Percentiles rank a stretch among this genome's conserved stretches.
phyloP scores from a whole-genome alignment of 2,329 filamentous ascomycete genomes.

The Alternaria sp. region DNA sequence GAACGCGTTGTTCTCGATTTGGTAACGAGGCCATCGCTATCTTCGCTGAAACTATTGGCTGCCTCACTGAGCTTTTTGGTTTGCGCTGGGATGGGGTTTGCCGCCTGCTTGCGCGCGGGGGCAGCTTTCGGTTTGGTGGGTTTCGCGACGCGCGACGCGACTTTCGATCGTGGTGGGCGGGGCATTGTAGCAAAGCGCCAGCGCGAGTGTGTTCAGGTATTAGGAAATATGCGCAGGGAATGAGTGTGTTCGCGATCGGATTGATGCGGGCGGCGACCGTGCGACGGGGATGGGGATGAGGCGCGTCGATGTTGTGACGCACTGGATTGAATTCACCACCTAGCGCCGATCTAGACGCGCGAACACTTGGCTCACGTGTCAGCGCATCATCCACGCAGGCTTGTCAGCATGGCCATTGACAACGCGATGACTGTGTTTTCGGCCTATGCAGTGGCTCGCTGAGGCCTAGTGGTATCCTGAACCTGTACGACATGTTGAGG shows the following conservation, averaged over 20 bases:
- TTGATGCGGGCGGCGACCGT: slow-evolving; percentile 7
- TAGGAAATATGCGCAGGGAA: slow-evolving; percentile 8
- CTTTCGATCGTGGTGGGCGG: slow-evolving; percentile 46
- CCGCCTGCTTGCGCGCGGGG: slow-evolving; percentile 24
- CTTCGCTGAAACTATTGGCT: slow-evolving; percentile 41
- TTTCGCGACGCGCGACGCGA: slow-evolving; percentile 45
- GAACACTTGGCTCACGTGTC: slow-evolving; percentile 17
- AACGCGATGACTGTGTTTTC: background rate
- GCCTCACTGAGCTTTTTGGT: slow-evolving; percentile 20
- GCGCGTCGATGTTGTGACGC: slow-evolving; percentile 21
- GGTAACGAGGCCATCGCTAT: slow-evolving; percentile 46
- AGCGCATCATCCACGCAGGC: background rate
- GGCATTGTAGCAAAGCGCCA: slow-evolving; percentile 36
- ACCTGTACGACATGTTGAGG: background rate
- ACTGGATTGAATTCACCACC: slow-evolving; percentile 19
- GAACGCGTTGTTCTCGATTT: slow-evolving; percentile 30
- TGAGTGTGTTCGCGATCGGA: slow-evolving; percentile 4
- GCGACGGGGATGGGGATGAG: slow-evolving; percentile 10
- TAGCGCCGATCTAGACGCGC: slow-evolving; percentile 17
- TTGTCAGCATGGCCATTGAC: background rate
- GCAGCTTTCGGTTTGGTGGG: slow-evolving; percentile 24
- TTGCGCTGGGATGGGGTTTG: slow-evolving; percentile 25
- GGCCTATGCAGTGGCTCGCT: background rate
- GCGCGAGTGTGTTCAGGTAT: background rate
- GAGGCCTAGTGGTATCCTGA: background rate